phyloP scores from a whole-genome alignment of 2,329 filamentous ascomycete genomes.

The Aureobasidium zeae region DNA sequence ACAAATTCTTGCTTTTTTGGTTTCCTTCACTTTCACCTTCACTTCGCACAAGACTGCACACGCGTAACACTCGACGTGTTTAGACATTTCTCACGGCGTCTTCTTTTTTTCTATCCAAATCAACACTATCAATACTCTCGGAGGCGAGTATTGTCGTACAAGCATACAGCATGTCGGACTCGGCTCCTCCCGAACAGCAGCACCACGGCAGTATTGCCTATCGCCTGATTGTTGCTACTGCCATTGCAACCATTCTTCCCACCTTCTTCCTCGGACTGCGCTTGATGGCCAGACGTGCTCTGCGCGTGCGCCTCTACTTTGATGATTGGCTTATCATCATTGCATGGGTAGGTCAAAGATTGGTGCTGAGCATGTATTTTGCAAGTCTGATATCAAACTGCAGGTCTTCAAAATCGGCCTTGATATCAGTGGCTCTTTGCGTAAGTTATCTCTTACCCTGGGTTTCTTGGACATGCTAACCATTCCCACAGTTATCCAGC shows the following conservation, averaged over 20 bases:
- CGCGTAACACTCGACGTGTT: background rate
- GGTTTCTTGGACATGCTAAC: background rate
- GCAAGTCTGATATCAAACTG: too few species aligned
- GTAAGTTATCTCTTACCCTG: conserved; percentile 1
- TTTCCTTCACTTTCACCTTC: background rate
- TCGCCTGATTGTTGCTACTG: conserved; percentile 15
- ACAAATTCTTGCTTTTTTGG: background rate
- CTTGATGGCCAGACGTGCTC: conserved; percentile 15
- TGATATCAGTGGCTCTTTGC: conserved; percentile 17
- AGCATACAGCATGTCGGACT: conserved; percentile 1
- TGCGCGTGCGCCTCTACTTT: conserved; percentile 15
- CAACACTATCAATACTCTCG: background rate
- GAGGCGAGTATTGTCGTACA: background rate
- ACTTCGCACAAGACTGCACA: background rate
- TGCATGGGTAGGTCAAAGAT: conserved; percentile 6
- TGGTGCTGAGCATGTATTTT: too few species aligned
- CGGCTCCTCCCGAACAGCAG: background rate
- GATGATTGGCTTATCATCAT: conserved; percentile 19
- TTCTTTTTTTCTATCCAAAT: background rate
- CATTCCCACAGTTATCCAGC: conserved; percentile 10
- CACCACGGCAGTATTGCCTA: conserved; percentile 6
- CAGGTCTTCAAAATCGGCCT: conserved; percentile 18
- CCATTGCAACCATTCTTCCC: conserved; percentile 15
- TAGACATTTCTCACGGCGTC: background rate
- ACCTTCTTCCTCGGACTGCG: conserved; percentile 15